Evolutionary conservation across 2,329 filamentous ascomycete genomes (phyloP), one percentile per base, ranked within the genome.

Genomic region (Cladosporium sp.): DNA sequence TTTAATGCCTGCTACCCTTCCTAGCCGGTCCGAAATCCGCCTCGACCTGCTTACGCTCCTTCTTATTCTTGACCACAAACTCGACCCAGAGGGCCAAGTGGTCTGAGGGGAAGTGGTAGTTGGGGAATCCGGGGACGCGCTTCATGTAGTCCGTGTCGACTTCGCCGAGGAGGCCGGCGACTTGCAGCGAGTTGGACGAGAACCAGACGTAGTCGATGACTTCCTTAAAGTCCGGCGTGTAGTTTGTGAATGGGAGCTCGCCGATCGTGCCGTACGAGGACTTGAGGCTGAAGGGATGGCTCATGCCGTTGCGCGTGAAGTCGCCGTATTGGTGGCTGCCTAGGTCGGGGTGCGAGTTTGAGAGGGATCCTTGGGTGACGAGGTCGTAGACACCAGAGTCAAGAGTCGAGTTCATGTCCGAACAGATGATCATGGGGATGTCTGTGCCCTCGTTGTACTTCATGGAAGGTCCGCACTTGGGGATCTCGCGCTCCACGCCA

Each of bases 121-220:
- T 91, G 16, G 91, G 91, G 71, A 95, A 95, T 0, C 90, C 90
- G 3, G 91, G 90, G 20, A 96, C 88, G 46, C 85, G 81, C 67
- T 88, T 85, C 51, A 95, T 81, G 66, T 95, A 93, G 22, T 88
- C 81, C 56, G 84, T 80, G 66, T 96, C 91, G 2, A 94, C 88
- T 38, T 92, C 86, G 25, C 91, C 91, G 3, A 96, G 82, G 47
- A 96, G 71, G 47, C 86, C 86, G 15, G 88, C 84, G 19, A 94
- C 86, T 64, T 93, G 87, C 38, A 96, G 76, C 18, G 86, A 83
- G 68, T 93, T 95, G 51, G 89, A 92, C 50, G 90, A 91, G 71
- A 95, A 98, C 90, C 91, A 97, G 62, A 98, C 89, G 69, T 97
- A 96, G 67, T 98, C 93, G 58, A 98, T 86, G 51, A 94, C 88